Evolutionary conservation across 2,329 filamentous ascomycete genomes (phyloP).

Genomic region (Aaosphaeria pasadenensis): DNA sequence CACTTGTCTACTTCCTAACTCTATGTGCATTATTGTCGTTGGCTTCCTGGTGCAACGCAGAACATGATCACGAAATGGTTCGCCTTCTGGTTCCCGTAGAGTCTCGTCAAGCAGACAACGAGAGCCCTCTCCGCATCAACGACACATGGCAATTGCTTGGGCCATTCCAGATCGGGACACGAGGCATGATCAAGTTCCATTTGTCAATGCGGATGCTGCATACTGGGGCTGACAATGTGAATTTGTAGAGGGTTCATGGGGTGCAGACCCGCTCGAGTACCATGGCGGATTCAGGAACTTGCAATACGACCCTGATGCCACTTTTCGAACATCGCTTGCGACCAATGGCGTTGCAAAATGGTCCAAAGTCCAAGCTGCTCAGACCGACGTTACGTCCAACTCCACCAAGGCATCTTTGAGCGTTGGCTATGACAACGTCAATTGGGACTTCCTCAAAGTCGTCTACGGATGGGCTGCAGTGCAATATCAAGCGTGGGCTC

Average conservation of each 20-base stretch:
- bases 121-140: conserved; percentile 27
- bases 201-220: background rate
- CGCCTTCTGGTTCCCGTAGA: conserved; percentile 5
- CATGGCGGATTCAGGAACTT: conserved; percentile 52
- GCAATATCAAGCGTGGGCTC: conserved; percentile 58
- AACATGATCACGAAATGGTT: conserved; percentile 15
- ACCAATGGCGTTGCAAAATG: conserved; percentile 51
- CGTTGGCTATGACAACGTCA: conserved; percentile 49
- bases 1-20: background rate
- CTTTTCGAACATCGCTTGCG: conserved; percentile 51
- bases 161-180: conserved; percentile 57
- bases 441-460: conserved; percentile 52
- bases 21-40: background rate
- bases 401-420: conserved; percentile 39
- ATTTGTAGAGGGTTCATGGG: conserved; percentile 54
- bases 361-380: conserved; percentile 39
- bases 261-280: conserved; percentile 55
- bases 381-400: conserved; percentile 17
- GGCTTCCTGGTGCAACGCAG: background rate
- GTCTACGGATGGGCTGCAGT: conserved; percentile 59
- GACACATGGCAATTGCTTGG: conserved; percentile 52
- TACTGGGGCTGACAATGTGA: conserved; percentile 5
- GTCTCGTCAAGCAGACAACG: conserved; percentile 6
- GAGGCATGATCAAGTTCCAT: conserved; percentile 45
- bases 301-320: conserved; percentile 39